Evolutionary conservation across 768 basidiomycete genomes (phyloP).

Genomic region (Favolaschia claudopus): DNA sequence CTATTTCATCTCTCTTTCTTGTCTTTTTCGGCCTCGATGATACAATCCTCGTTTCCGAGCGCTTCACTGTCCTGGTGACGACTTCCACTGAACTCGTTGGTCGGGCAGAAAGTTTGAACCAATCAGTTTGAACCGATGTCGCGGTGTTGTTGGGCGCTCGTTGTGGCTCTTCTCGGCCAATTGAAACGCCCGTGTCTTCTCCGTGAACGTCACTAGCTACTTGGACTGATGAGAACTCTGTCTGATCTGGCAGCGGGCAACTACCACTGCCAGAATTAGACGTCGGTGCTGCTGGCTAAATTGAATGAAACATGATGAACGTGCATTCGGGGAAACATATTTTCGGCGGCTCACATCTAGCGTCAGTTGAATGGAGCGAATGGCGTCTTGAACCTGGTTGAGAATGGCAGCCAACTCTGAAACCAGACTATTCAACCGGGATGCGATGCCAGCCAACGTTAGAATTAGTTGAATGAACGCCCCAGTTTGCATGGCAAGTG

Average conservation of each 20-base stretch:
- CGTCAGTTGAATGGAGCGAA: slow-evolving; percentile 35
- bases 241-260: neutral
- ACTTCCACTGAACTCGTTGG: neutral
- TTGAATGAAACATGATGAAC: slow-evolving; percentile 11
- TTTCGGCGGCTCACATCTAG: slow-evolving; percentile 39
- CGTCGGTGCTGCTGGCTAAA: neutral
- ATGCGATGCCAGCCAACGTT: slow-evolving; percentile 65
- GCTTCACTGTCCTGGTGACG: neutral
- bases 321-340: neutral
- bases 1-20: slow-evolving; percentile 64
- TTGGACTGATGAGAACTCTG: neutral
- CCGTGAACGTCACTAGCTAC: neutral
- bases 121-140: too few relatives aligned
- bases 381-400: slow-evolving; percentile 33
- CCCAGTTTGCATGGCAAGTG: slow-evolving; percentile 71
- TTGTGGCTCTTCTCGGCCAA: neutral
- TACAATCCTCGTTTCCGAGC: neutral
- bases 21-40: slow-evolving; percentile 46
- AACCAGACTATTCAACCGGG: slow-evolving; percentile 58
- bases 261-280: neutral
- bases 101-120: too few relatives aligned
- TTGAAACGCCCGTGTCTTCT: slow-evolving; percentile 19
- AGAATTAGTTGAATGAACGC: slow-evolving; percentile 78
- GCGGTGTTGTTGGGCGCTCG: neutral
- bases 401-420: slow-evolving; percentile 52